Evolutionary conservation across 805 yeast genomes (phyloP), one percentile per base, ranked within the genome.

Genomic region (Candida awuae): DNA sequence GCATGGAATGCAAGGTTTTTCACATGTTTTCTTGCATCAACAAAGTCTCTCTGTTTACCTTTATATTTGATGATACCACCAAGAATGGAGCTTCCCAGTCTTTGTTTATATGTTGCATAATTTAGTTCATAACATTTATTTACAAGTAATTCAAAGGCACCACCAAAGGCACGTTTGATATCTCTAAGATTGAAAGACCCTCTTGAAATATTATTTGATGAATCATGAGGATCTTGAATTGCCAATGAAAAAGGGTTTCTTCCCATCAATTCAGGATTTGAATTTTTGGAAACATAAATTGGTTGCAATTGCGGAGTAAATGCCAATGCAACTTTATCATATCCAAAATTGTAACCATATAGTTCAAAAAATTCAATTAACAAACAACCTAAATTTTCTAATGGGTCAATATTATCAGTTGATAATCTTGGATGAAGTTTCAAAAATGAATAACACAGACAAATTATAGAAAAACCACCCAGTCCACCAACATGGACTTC

Each of bases 381-480:
- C 19, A 90, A 62, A 3, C 86, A 80, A 2, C 98, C 98, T 41
- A 90, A 60, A 53, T 92, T 90, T 30, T 80, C 82, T 49, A 73
- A 49, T 3, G 86, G 77, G 35, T 73, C 68, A 39, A 87, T 80
- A 33, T 76, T 75, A 6, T 74, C 69, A 0, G 94, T 75, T 2
- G 79, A 56, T 10, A 86, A 54, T 47, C 87, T 68, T 13, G 95
- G 95, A 56, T 90, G 97, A 45, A 83, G 63, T 48, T 68, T 72
- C 45, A 88, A 60, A 53, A 88, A 87, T 14, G 90, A 77, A 51
- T 78, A 79, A 14, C 83, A 86, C 54, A 92, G 54, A 52, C 96
- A 87, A 32, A 88, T 85, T n/a, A 85, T 84, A 7, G 96, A 77
- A 56, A 81, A 90, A 0, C 97, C 97, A 30, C 98, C 97, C 6